These are phyloP conservation scores for Mycoemilia scoparia DNA, from an alignment of 192 early-diverging fungal species.

Conservation along the genomic window DNA sequence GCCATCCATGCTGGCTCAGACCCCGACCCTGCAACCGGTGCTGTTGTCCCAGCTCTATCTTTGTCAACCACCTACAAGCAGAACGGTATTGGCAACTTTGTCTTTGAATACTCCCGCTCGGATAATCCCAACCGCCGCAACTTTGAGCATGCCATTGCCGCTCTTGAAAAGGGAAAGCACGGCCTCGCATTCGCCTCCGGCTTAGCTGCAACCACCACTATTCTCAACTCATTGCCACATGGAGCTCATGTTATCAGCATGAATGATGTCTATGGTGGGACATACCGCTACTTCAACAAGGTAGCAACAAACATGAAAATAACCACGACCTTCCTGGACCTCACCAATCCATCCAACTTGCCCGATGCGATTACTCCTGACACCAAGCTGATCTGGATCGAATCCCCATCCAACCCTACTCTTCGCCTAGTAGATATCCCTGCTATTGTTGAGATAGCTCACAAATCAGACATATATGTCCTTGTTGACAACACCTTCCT, in stretches of 20 bases:
- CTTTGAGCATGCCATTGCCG: slow-evolving; percentile 76
- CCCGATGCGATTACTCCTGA: slow-evolving; percentile 42
- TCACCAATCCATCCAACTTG: slow-evolving; percentile 45
- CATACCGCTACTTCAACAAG: slow-evolving; percentile 75
- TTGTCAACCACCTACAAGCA: slow-evolving; percentile 97
- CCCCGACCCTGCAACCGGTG: slow-evolving; percentile 80
- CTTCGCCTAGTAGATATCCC: slow-evolving; percentile 63
- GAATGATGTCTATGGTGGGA: slow-evolving; percentile 83
- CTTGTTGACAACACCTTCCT: slow-evolving; percentile 81
- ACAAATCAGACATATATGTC: slow-evolving; percentile 41
- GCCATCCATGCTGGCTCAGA: slow-evolving; percentile 88
- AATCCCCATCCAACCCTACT: slow-evolving; percentile 80
- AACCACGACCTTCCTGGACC: slow-evolving; percentile 61
- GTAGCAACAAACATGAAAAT: slow-evolving; percentile 48
- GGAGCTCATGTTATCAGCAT: slow-evolving; percentile 68
- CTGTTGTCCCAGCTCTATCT: slow-evolving; percentile 91
- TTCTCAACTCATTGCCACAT: slow-evolving; percentile 45
- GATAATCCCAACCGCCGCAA: slow-evolving; percentile 59
- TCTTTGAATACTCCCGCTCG: slow-evolving; percentile 68
- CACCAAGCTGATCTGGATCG: slow-evolving; percentile 69
- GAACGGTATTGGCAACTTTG: slow-evolving; percentile 74
- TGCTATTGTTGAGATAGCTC: slow-evolving; percentile 42
- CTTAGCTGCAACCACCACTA: slow-evolving; percentile 66
- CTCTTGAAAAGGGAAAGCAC: slow-evolving; percentile 78
- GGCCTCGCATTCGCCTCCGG: slow-evolving; percentile 71